Evolutionary conservation across 75 land plant genomes (phyloP).

Genomic region (Pinus tabuliformis): DNA sequence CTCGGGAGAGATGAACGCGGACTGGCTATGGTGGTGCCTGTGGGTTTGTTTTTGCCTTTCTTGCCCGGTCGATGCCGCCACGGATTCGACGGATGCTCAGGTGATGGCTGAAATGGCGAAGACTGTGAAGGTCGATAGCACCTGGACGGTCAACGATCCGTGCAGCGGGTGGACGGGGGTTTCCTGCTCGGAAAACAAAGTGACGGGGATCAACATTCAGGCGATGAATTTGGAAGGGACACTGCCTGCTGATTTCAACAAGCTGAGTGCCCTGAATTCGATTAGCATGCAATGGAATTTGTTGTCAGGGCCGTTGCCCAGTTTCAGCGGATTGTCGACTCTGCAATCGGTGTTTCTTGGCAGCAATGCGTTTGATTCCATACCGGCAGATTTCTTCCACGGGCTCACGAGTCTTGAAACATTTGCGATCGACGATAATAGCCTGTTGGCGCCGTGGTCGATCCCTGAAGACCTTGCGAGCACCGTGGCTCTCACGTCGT

Average conservation of each 20-base stretch:
- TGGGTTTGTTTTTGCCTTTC: too few species aligned
- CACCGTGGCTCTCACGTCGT: conserved; percentile 30
- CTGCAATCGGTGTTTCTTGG: conserved; percentile 38
- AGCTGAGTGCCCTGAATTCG: conserved; percentile 36
- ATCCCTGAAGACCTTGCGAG: conserved; percentile 38
- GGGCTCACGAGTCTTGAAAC: conserved; percentile 35
- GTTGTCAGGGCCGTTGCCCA: conserved; percentile 66
- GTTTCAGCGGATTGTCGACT: conserved; percentile 33
- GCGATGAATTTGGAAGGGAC: conserved; percentile 28
- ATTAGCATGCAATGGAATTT: conserved; percentile 52
- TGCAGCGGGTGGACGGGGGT: conserved; percentile 8
- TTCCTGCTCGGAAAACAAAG: conserved; percentile 7
- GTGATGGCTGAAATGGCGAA: too few species aligned
- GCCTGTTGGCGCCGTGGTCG: conserved; percentile 38
- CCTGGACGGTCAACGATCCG: too few species aligned
- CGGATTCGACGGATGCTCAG: too few species aligned
- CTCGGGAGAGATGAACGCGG: too few species aligned
- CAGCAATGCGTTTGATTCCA: conserved; percentile 40
- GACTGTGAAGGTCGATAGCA: too few species aligned
- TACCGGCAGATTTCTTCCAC: conserved; percentile 59
- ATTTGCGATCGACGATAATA: neutral
- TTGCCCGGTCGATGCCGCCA: too few species aligned
- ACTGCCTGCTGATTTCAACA: conserved; percentile 35
- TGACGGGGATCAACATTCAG: conserved; percentile 58
- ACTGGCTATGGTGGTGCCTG: too few species aligned